Percentiles rank a stretch among this genome's conserved stretches.
phyloP scores from a whole-genome alignment of 2,329 filamentous ascomycete genomes.

The Xylariaceae sp. region DNA sequence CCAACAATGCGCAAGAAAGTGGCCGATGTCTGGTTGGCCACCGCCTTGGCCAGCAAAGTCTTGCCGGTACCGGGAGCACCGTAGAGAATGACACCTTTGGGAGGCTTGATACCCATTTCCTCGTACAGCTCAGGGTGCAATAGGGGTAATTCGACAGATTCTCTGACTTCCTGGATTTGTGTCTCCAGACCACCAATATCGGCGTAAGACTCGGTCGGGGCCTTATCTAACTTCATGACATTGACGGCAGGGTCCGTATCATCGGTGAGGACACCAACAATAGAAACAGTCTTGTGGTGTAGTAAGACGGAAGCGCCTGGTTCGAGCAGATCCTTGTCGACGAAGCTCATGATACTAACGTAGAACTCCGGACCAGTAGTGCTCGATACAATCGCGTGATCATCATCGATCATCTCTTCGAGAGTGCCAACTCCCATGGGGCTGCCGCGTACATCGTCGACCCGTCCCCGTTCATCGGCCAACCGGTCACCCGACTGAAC shows the following conservation, averaged over 20 bases:
- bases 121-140: slow-evolving; percentile 97
- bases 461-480: slow-evolving; percentile 88
- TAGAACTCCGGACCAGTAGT: slow-evolving; percentile 98
- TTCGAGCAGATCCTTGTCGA: slow-evolving; percentile 96
- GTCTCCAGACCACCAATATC: slow-evolving; percentile 94
- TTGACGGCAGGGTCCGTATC: slow-evolving; percentile 93
- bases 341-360: slow-evolving; percentile 99
- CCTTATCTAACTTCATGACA: slow-evolving; percentile 99
- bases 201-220: slow-evolving; percentile 94
- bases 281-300: slow-evolving; percentile 96
- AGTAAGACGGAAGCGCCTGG: slow-evolving; percentile 91
- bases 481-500: slow-evolving; percentile 76
- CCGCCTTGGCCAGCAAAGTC: slow-evolving; percentile 90
- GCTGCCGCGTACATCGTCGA: slow-evolving; percentile 97
- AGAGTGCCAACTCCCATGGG: slow-evolving; percentile 97
- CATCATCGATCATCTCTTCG: slow-evolving; percentile 98
- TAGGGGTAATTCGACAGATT: slow-evolving; percentile 92
- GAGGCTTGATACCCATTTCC: slow-evolving; percentile 99
- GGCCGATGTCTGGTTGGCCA: slow-evolving; percentile 97
- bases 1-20: slow-evolving; percentile 97
- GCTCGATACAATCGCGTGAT: slow-evolving; percentile 96
- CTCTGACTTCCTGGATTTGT: slow-evolving; percentile 96
- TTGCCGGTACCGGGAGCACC: slow-evolving; percentile 96
- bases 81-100: slow-evolving; percentile 98
- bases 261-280: slow-evolving; percentile 94